These are phyloP conservation scores for Piper betle DNA, from an alignment of 164 flowering plant genomes.

Conservation along the genomic window DNA sequence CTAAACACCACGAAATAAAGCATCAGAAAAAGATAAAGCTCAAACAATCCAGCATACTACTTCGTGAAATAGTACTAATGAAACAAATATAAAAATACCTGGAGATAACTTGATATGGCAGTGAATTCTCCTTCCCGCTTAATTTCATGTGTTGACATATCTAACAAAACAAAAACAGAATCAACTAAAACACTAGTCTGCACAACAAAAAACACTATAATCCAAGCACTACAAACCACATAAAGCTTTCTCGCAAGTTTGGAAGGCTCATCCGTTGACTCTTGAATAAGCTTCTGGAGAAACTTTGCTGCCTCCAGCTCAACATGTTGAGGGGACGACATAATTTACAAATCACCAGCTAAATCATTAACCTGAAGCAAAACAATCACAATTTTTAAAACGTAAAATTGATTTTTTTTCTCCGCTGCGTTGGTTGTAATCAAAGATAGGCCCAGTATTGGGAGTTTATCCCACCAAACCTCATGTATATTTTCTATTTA, in stretches of 20 bases:
- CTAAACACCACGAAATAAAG: background rate
- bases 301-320: constrained; percentile 97
- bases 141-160: constrained; percentile 92
- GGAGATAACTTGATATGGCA: constrained; percentile 98
- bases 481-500: too few species aligned
- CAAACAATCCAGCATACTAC: too few species aligned
- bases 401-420: too few species aligned
- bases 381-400: too few species aligned
- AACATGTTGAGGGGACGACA: constrained; percentile 68
- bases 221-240: constrained; percentile 52
- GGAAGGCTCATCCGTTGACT: constrained; percentile 87
- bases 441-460: too few species aligned
- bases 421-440: too few species aligned
- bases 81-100: constrained; percentile 22
- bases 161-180: constrained; percentile 20
- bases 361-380: too few species aligned
- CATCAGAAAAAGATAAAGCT: background rate
- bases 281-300: constrained; percentile 90
- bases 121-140: constrained; percentile 94
- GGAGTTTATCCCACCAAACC: too few species aligned
- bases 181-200: background rate
- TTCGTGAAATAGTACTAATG: background rate
- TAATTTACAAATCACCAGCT: constrained; percentile 2
- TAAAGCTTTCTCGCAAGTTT: constrained; percentile 83
- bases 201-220: background rate